Conservation (phyloP, 177 flowering plant genomes). For the Viscum album region DNA sequence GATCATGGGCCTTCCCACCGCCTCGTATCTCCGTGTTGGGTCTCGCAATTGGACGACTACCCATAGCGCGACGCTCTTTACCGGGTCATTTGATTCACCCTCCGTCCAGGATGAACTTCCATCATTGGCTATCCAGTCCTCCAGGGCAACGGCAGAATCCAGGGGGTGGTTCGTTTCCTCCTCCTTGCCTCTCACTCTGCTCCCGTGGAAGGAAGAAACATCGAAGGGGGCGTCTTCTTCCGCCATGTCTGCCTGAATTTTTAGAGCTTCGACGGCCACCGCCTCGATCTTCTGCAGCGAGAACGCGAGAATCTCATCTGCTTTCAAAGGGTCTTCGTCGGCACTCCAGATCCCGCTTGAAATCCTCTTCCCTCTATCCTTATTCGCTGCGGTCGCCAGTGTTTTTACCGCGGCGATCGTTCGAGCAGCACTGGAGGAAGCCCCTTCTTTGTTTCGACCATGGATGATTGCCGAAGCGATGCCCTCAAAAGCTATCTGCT, state of each 20-base stretch:
- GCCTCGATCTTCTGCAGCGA: constrained; percentile 78
- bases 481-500: constrained; percentile 92
- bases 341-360: constrained; percentile 75
- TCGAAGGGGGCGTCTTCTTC: constrained; percentile 91
- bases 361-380: constrained; percentile 65
- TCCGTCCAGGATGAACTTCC: constrained; percentile 7
- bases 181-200: constrained; percentile 9
- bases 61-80: constrained; percentile 25
- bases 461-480: constrained; percentile 78
- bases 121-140: constrained; percentile 42
- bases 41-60: constrained; percentile 61
- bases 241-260: constrained; percentile 70
- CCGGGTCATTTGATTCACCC: constrained; percentile 12
- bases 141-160: constrained; percentile 41
- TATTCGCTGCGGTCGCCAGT: constrained; percentile 53
- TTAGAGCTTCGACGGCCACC: constrained; percentile 61
- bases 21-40: constrained; percentile 62
- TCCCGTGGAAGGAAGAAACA: constrained; percentile 40
- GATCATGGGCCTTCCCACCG: constrained; percentile 70
- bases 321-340: constrained; percentile 36
- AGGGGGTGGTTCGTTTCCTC: constrained; percentile 28
- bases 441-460: constrained; percentile 77
- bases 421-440: constrained; percentile 77
- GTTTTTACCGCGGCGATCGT: constrained; percentile 54
- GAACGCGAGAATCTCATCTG: constrained; percentile 60